Conservation (phyloP, 164 flowering plant genomes). For the Santalum album region DNA sequence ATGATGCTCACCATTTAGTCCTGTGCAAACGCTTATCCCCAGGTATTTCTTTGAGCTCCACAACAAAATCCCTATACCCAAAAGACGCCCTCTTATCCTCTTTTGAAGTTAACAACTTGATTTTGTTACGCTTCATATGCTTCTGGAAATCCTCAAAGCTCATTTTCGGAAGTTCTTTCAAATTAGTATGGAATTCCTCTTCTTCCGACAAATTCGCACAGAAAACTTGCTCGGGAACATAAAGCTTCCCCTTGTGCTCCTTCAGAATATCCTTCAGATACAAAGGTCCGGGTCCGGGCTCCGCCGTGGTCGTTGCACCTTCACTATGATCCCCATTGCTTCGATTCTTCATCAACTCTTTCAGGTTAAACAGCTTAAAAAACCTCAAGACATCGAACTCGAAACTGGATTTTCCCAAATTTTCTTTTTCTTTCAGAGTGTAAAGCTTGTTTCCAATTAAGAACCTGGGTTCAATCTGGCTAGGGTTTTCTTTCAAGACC, state of each 20-base stretch:
- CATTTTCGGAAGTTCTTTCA: conserved; percentile 68
- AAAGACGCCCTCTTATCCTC: conserved; percentile 17
- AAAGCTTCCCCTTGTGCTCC: conserved; percentile 79
- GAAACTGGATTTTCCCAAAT: conserved; percentile 16
- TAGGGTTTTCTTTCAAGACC: conserved; percentile 86
- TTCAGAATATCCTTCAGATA: conserved; percentile 74
- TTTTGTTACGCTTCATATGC: conserved; percentile 44
- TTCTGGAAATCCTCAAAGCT: conserved; percentile 59
- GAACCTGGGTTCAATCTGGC: conserved; percentile 73
- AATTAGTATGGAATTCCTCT: conserved; percentile 57
- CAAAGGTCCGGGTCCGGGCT: conserved; percentile 29
- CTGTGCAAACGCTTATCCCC: conserved; percentile 69
- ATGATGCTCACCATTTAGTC: conserved; percentile 60
- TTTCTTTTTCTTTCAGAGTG: conserved; percentile 57
- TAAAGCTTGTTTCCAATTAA: conserved; percentile 53
- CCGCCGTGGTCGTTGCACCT: conserved; percentile 8
- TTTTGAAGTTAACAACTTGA: conserved; percentile 68
- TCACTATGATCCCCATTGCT: conserved; percentile 14
- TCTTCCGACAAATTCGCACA: conserved; percentile 57
- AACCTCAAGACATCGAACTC: conserved; percentile 24
- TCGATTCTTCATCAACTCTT: conserved; percentile 12
- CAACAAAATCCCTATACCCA: conserved; percentile 52
- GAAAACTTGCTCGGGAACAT: conserved; percentile 84
- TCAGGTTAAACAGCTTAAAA: conserved; percentile 29
- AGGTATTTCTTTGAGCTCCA: conserved; percentile 74